phyloP scores from a whole-genome alignment of 2,329 filamentous ascomycete species.

The Aschersonia sp. region DNA sequence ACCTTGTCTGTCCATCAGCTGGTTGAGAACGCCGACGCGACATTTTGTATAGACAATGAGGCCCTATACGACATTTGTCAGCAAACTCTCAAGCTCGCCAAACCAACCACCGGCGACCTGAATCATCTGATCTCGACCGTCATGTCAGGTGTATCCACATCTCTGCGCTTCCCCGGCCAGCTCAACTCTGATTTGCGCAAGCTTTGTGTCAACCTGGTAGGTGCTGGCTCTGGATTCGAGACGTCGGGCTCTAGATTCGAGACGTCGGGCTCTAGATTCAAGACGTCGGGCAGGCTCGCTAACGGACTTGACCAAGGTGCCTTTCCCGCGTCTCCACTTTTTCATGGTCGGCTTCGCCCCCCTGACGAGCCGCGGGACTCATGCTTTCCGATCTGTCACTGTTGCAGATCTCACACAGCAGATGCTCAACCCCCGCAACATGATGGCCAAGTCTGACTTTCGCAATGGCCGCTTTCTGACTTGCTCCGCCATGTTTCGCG shows the following conservation, averaged over 20 bases:
- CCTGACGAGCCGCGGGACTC: slow-evolving; percentile 68
- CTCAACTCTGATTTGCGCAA: slow-evolving; percentile 99
- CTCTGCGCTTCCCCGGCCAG: slow-evolving; percentile 97
- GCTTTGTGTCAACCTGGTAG: slow-evolving; percentile 84
- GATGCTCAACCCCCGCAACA: slow-evolving; percentile 99
- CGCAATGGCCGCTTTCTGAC: slow-evolving; percentile 98
- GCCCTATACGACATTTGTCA: slow-evolving; percentile 99
- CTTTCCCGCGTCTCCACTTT: slow-evolving; percentile 99
- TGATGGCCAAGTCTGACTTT: slow-evolving; percentile 99
- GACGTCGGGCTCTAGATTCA: background rate
- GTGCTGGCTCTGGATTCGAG: too few relatives aligned
- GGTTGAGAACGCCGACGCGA: slow-evolving; percentile 99
- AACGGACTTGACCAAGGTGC: slow-evolving; percentile 40
- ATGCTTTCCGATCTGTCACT: slow-evolving; percentile 93
- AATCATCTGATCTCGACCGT: slow-evolving; percentile 99
- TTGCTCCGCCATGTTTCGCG: slow-evolving; percentile 99
- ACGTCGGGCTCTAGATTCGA: background rate
- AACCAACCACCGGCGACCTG: slow-evolving; percentile 95
- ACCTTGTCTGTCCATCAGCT: slow-evolving; percentile 98
- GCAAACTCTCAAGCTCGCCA: slow-evolving; percentile 96
- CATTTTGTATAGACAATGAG: slow-evolving; percentile 99
- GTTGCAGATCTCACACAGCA: slow-evolving; percentile 98
- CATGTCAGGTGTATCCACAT: slow-evolving; percentile 98
- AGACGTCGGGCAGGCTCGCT: background rate
- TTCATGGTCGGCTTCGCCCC: slow-evolving; percentile 99